A percentile compares a stretch with the other conserved stretches of the same genome.
Evolutionary conservation across 495 filamentous ascomycete genomes (phyloP).

Genomic region (Penicillium atrosanguineum): DNA sequence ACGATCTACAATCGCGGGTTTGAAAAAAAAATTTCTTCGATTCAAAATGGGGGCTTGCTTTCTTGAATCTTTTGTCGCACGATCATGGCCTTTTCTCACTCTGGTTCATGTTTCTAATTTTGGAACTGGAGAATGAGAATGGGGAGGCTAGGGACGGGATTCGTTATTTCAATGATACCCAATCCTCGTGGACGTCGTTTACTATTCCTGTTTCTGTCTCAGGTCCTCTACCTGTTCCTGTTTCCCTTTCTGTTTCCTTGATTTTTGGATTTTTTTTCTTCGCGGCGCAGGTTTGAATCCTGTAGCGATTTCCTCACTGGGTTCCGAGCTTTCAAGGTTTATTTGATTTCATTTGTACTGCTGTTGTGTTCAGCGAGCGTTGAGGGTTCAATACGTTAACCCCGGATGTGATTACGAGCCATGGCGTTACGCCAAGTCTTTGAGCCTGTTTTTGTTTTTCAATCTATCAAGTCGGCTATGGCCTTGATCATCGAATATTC

Average conservation of each 20-base stretch:
- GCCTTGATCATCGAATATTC: background rate
- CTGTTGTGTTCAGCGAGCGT: background rate
- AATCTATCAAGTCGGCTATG: background rate
- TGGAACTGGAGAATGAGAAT: background rate
- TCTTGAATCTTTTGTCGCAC: no score
- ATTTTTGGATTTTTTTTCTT: background rate
- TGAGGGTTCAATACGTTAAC: background rate
- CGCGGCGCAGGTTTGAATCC: background rate
- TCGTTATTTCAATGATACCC: background rate
- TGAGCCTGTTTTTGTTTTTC: background rate
- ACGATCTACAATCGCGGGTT: no score
- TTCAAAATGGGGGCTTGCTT: no score
- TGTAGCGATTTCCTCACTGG: no score
- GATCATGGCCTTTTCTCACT: background rate
- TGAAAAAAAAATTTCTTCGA: no score
- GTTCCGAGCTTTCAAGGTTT: no score
- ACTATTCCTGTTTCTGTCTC: background rate
- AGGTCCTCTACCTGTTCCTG: background rate
- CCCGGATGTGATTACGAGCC: constrained; percentile 14
- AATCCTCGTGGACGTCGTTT: background rate
- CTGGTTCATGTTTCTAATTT: no score
- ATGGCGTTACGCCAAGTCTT: constrained; percentile 14
- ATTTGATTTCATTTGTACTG: background rate
- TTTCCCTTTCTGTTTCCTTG: background rate
- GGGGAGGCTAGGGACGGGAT: background rate